Percentiles rank a stretch among this genome's conserved stretches.
These are phyloP conservation scores for Plasmodium adleri DNA, from an alignment of 169 alveolate species.

Conservation along the genomic window DNA sequence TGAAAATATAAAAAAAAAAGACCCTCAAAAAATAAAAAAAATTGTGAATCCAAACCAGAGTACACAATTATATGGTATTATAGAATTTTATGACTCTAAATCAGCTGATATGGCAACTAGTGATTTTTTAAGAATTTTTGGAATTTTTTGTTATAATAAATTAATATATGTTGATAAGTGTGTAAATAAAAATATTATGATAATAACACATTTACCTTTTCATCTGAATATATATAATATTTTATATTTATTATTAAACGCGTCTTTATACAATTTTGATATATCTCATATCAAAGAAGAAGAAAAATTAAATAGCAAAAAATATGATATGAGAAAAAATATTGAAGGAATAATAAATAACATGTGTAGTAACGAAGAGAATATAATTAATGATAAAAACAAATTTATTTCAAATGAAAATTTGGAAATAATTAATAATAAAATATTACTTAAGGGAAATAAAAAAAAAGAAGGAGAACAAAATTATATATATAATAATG, in stretches of 20 bases:
- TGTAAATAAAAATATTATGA: conserved; percentile 59
- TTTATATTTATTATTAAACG: conserved; percentile 48
- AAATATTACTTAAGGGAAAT: not conserved
- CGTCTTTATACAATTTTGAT: conserved; percentile 27
- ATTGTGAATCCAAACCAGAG: conserved; percentile 17
- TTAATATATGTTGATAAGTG: conserved; percentile 75
- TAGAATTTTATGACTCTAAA: conserved; percentile 53
- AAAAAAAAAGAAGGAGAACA: not conserved
- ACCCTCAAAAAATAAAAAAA: conserved; percentile 1
- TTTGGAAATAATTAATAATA: not conserved
- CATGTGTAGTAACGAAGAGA: too few species aligned
- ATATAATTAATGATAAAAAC: too few species aligned
- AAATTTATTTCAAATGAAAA: not conserved
- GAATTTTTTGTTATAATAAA: conserved; percentile 65
- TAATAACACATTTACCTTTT: conserved; percentile 70
- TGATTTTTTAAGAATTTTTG: conserved; percentile 68
- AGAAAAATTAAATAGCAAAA: not conserved
- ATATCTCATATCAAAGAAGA: not conserved
- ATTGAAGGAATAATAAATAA: too few species aligned
- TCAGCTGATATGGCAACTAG: conserved; percentile 58
- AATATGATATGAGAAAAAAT: not conserved
- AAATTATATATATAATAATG: not conserved
- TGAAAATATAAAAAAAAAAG: not conserved
- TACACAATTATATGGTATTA: conserved; percentile 50
- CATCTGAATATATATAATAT: conserved; percentile 52